phyloP scores from a whole-genome alignment of 1,139 yeast species.

The Yamadazyma mexicana region DNA sequence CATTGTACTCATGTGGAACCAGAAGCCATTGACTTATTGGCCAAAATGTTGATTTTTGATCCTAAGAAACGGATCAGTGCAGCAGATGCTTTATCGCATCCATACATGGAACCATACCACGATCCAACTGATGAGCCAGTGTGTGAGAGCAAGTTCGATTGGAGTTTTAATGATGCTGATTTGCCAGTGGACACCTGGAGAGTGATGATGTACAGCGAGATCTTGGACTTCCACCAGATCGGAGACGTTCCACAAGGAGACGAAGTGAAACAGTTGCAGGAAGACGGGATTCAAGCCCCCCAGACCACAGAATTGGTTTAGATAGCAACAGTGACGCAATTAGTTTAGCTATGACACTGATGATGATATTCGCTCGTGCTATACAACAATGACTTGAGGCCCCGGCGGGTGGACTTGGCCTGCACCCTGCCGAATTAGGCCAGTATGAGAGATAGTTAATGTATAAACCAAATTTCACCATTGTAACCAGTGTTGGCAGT shows the following conservation, averaged over 20 bases:
- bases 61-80: constrained; percentile 94
- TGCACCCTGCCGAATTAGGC: too few species aligned
- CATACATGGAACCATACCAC: constrained; percentile 95
- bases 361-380: too few species aligned
- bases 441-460: constrained; percentile 2
- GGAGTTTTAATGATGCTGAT: constrained; percentile 98
- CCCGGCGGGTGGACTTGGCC: too few species aligned
- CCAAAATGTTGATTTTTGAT: constrained; percentile 90
- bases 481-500: constrained; percentile 6
- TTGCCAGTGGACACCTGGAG: constrained; percentile 98
- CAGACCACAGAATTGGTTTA: neutral
- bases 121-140: constrained; percentile 98
- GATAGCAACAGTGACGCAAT: too few species aligned
- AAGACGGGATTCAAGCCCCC: constrained; percentile 31
- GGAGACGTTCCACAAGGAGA: constrained; percentile 23
- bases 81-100: constrained; percentile 84
- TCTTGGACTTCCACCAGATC: constrained; percentile 88
- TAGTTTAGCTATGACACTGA: too few species aligned
- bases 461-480: neutral
- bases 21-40: constrained; percentile 84
- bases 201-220: constrained; percentile 98
- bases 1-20: constrained; percentile 76
- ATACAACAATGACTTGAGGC: too few species aligned
- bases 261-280: constrained; percentile 31
- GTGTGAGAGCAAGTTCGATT: constrained; percentile 89